A percentile compares a stretch with the other conserved stretches of the same genome.
Conservation (phyloP, 2,329 filamentous ascomycete genomes). For the Cladorrhinum sp. region DNA sequence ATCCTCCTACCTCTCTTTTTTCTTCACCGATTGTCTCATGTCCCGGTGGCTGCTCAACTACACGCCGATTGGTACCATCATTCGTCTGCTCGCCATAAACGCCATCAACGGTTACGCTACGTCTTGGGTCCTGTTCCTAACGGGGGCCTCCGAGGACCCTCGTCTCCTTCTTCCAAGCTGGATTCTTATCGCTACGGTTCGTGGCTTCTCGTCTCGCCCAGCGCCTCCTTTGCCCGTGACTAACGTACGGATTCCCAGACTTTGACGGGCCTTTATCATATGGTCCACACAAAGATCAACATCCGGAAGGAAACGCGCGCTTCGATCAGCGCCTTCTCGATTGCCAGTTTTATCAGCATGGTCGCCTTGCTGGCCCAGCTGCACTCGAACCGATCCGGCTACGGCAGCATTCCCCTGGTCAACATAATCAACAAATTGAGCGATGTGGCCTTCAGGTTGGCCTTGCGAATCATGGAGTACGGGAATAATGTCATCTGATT, state of each 20-base stretch:
- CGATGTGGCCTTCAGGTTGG: conserved; percentile 30
- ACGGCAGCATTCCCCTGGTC: conserved; percentile 58
- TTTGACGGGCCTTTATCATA: conserved; percentile 70
- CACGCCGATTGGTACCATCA: conserved; percentile 74
- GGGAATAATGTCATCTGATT: conserved; percentile 28
- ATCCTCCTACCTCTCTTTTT: conserved; percentile 38
- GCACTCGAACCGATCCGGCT: conserved; percentile 59
- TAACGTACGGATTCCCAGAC: conserved; percentile 44
- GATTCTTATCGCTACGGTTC: conserved; percentile 72
- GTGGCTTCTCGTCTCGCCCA: conserved; percentile 25
- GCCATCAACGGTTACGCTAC: conserved; percentile 73
- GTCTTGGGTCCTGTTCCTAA: conserved; percentile 66
- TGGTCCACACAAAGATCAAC: conserved; percentile 74
- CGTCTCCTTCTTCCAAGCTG: conserved; percentile 71
- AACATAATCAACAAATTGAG: conserved; percentile 43
- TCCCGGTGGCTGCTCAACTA: conserved; percentile 72
- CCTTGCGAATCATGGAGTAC: conserved; percentile 31
- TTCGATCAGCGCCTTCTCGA: conserved; percentile 73
- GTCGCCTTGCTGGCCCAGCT: conserved; percentile 64
- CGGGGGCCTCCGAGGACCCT: conserved; percentile 67
- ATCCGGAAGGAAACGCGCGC: conserved; percentile 76
- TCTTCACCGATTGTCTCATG: background rate
- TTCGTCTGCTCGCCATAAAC: conserved; percentile 73
- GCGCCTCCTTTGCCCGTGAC: background rate
- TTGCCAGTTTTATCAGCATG: conserved; percentile 75